These are phyloP conservation scores for Flaveria brownii DNA, from an alignment of 129 eudicot genomes.

Conservation along the genomic window DNA sequence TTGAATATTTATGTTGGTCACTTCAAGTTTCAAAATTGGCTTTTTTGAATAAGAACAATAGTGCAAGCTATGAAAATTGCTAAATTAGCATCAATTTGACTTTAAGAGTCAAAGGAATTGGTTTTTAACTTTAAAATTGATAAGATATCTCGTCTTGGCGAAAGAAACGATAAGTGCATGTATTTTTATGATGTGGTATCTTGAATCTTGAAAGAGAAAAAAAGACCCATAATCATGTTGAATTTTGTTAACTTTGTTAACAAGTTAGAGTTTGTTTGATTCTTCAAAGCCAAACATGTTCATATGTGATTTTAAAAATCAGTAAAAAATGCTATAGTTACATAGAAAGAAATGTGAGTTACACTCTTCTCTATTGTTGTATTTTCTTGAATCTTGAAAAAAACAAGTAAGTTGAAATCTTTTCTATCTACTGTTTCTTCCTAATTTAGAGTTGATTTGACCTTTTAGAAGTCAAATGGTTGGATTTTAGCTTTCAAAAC, in stretches of 20 bases:
- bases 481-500: background rate
- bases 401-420: conserved; percentile 29
- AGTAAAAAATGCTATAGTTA: background rate
- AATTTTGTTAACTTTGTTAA: background rate
- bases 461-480: conserved; percentile 4
- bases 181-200: background rate
- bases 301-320: background rate
- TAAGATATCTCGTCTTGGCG: background rate
- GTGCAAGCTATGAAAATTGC: too few relatives aligned
- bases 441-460: background rate
- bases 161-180: background rate
- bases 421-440: background rate
- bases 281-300: background rate
- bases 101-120: background rate
- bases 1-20: conserved; percentile 23
- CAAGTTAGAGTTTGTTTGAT: conserved; percentile 4
- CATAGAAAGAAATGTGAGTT: background rate
- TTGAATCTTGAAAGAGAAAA: conserved; percentile 8
- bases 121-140: conserved; percentile 5
- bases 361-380: background rate
- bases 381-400: conserved; percentile 13
- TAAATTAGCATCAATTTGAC: background rate
- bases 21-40: conserved; percentile 27
- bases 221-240: background rate
- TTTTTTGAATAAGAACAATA: conserved; percentile 20